Conservation (phyloP, 202 grass and related monocot species). For the Musa balbisiana region DNA sequence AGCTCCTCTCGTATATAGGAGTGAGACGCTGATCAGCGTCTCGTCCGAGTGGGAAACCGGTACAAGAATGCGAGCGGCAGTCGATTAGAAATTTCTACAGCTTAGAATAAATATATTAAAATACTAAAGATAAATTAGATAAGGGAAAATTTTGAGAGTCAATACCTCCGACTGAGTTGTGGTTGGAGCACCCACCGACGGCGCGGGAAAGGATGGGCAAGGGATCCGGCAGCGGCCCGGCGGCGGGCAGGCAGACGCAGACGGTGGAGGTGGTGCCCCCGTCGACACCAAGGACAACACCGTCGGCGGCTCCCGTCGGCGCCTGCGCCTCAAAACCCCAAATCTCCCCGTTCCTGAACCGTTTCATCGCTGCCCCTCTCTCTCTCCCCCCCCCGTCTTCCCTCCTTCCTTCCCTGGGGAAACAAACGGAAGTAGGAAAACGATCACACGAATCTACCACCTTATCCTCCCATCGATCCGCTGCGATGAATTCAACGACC, state of each 20-base stretch:
- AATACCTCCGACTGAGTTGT: constrained; percentile 87
- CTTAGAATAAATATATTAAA: neutral
- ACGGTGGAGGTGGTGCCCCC: constrained; percentile 93
- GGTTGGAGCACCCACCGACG: constrained; percentile 86
- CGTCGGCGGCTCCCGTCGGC: constrained; percentile 23
- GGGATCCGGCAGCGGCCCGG: constrained; percentile 22
- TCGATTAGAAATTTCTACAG: neutral
- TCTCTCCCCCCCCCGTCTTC: neutral
- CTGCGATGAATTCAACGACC: too few relatives aligned
- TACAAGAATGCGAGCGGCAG: too few relatives aligned
- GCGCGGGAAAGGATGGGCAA: constrained; percentile 70
- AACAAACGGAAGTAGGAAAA: neutral
- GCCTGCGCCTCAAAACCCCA: constrained; percentile 35
- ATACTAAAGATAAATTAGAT: too few relatives aligned
- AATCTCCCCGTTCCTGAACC: constrained; percentile 27
- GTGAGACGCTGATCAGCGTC: too few relatives aligned
- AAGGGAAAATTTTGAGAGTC: neutral
- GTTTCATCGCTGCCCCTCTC: constrained; percentile 30
- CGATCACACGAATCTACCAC: neutral
- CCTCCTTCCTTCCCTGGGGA: neutral
- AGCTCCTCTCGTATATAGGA: too few relatives aligned
- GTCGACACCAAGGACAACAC: constrained; percentile 82
- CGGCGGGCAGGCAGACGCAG: constrained; percentile 80
- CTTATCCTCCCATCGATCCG: too few relatives aligned
- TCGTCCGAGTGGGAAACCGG: too few relatives aligned